These are phyloP conservation scores for Aspergillus uvarum DNA, from an alignment of 2,329 filamentous ascomycete genomes.

Conservation along the genomic window DNA sequence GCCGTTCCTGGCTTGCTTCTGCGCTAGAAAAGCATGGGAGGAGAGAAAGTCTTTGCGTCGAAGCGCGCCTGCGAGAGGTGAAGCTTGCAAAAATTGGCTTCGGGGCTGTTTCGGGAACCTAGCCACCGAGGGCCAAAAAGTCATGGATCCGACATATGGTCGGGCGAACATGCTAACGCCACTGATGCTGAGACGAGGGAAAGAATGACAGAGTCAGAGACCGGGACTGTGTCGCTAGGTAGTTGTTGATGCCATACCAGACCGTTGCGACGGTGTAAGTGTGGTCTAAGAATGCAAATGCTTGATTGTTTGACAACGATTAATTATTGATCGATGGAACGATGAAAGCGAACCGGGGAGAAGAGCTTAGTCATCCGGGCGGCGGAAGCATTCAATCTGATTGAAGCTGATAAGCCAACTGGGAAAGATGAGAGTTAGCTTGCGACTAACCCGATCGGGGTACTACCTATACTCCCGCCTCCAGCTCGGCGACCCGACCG, in stretches of 20 bases:
- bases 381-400: too few species aligned
- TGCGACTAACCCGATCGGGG: neutral
- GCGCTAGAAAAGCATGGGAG: conserved; percentile 58
- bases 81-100: conserved; percentile 36
- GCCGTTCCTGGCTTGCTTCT: conserved; percentile 30
- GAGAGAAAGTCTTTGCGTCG: conserved; percentile 66
- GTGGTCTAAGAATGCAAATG: too few species aligned
- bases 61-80: conserved; percentile 35
- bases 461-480: neutral
- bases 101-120: conserved; percentile 30
- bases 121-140: conserved; percentile 29
- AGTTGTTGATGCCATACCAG: neutral
- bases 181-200: neutral
- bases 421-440: too few species aligned
- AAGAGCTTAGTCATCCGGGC: neutral
- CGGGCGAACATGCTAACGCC: conserved; percentile 39
- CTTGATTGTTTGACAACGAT: too few species aligned
- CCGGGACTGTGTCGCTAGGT: neutral
- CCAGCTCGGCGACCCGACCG: neutral
- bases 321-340: neutral
- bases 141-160: conserved; percentile 32
- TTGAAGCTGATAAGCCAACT: neutral
- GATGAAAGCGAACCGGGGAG: neutral
- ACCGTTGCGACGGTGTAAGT: neutral
- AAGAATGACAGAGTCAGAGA: neutral